Evolutionary conservation across 2,329 filamentous ascomycete species (phyloP).

Genomic region (Neurospora crassa): DNA sequence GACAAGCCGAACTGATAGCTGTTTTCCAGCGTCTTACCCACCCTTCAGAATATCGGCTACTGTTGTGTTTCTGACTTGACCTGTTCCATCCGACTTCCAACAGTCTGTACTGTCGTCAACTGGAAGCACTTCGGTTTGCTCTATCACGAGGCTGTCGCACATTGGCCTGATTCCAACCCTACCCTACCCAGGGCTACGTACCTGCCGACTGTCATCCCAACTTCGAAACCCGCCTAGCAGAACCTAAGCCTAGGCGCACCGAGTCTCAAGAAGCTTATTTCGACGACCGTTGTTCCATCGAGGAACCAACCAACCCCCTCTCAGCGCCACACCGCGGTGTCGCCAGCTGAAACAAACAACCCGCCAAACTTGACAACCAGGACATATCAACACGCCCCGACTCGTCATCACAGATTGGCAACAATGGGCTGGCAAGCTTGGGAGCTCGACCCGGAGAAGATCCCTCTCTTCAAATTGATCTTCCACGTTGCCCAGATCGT

Average conservation of each 20-base stretch:
- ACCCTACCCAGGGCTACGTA: neutral
- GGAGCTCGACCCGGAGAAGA: constrained; percentile 43
- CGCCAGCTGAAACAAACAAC: neutral
- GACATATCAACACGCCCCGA: neutral
- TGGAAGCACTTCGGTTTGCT: neutral
- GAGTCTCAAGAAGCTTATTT: neutral
- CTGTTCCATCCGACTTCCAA: neutral
- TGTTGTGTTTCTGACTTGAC: neutral
- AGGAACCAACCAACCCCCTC: neutral
- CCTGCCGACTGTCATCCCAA: neutral
- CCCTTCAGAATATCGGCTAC: neutral
- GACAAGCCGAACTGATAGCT: neutral
- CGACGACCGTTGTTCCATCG: neutral
- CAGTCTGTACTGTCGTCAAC: neutral
- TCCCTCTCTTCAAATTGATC: constrained; percentile 47
- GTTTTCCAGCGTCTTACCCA: neutral
- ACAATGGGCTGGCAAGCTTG: constrained; percentile 34
- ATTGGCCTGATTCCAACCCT: neutral
- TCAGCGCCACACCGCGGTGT: neutral
- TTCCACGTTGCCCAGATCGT: constrained; percentile 47
- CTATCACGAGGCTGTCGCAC: neutral
- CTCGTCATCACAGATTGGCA: neutral
- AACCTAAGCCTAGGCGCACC: neutral
- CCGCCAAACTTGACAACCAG: neutral
- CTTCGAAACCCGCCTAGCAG: neutral